phyloP scores from a whole-genome alignment of 208 protist species.

The Acanthamoeba triangularis region DNA sequence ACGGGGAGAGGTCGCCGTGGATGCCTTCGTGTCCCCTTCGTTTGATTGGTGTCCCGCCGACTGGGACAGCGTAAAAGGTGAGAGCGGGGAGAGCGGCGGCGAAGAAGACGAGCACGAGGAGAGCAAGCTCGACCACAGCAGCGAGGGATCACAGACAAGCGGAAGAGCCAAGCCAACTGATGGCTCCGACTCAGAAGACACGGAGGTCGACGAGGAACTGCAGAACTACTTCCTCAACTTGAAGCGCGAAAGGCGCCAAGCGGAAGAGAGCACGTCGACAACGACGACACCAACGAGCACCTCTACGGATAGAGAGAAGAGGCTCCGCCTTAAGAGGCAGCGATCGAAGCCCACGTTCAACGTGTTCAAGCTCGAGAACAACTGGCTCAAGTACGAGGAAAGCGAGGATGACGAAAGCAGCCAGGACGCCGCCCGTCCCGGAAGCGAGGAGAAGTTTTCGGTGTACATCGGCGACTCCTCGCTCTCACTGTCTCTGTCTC shows the following conservation, averaged over 20 bases:
- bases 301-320: background rate
- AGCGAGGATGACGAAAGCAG: conserved; percentile 62
- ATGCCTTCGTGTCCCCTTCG: background rate
- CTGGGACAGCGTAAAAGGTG: background rate
- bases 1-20: no score
- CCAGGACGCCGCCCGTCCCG: background rate
- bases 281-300: background rate
- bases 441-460: background rate
- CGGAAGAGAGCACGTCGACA: background rate
- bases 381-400: conserved; percentile 49
- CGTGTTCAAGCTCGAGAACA: conserved; percentile 66
- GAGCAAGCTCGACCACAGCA: background rate
- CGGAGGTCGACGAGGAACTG: conserved; percentile 47
- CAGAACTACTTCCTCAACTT: conserved; percentile 13
- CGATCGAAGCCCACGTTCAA: conserved; percentile 45
- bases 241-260: background rate
- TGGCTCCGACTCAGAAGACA: background rate
- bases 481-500: conserved; percentile 10
- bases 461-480: conserved; percentile 27
- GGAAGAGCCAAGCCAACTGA: background rate
- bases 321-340: background rate
- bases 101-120: background rate
- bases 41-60: background rate
- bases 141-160: background rate
- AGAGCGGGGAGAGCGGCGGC: background rate